Percentiles rank a stretch among this genome's conserved stretches.
phyloP scores from a whole-genome alignment of 257 asterid genomes.

The Ophiorrhiza pumila region DNA sequence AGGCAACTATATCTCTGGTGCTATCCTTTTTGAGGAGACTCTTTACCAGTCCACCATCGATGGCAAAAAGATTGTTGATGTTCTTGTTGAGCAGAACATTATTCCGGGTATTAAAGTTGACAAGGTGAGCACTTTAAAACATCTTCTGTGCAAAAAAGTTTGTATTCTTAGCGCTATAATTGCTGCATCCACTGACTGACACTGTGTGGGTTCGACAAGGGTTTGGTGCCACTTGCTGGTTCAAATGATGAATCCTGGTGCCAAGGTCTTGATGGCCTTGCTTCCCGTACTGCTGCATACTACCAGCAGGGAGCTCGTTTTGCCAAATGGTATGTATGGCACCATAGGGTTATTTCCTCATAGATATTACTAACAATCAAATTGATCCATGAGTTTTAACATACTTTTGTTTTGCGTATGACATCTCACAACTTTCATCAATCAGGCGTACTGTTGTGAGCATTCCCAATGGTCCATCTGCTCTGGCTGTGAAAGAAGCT shows the following conservation, averaged over 20 bases:
- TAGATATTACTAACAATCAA: background rate
- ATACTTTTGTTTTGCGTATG: background rate
- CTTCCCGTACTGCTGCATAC: constrained; percentile 94
- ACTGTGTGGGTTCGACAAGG: constrained; percentile 32
- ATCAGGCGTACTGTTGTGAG: constrained; percentile 96
- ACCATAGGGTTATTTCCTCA: background rate
- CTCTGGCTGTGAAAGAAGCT: constrained; percentile 94
- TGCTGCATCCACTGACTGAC: background rate
- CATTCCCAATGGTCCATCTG: constrained; percentile 94
- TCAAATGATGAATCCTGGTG: constrained; percentile 96
- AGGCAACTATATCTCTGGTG: constrained; percentile 84
- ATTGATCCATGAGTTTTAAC: background rate
- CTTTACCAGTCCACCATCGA: constrained; percentile 79
- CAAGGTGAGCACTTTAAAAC: constrained; percentile 41
- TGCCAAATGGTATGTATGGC: constrained; percentile 64
- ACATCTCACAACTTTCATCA: background rate
- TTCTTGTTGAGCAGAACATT: constrained; percentile 68
- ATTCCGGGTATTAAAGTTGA: constrained; percentile 94
- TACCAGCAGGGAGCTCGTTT: constrained; percentile 97
- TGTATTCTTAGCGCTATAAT: background rate
- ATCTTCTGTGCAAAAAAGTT: background rate
- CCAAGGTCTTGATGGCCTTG: constrained; percentile 99
- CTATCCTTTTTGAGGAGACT: constrained; percentile 88
- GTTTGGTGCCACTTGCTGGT: constrained; percentile 92
- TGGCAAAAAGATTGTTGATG: constrained; percentile 84